Base-by-base conservation (phyloP, 1,284 basidiomycete species). In the Lentinula novae-zelandiae region DNA sequence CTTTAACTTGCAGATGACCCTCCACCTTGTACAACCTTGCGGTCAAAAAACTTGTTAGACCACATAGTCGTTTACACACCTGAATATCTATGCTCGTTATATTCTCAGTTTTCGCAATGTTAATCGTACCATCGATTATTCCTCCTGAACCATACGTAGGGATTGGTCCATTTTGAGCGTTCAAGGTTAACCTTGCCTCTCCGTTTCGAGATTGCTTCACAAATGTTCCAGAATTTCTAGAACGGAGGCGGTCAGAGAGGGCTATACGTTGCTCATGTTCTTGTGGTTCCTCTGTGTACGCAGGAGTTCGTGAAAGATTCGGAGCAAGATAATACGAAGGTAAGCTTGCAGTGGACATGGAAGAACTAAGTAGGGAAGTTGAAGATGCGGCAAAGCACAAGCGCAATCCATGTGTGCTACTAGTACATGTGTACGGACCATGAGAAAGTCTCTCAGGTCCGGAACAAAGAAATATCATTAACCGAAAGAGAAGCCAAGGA, bases 21-120 rank as follows among this genome's bases (percentile, higher is more conserved):
- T 87, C 85, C 42, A 88, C 75, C 87, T 89, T 66, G 40, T 36
- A 39, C n/a, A 22, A 6, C 4, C 12, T 5, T 31, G 6, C 31
- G 48, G 39, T 57, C 15, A 36, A 27, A 42, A 57, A 1, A 51
- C 46, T 60, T 58, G n/a, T 62, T 54, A 56, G 58, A 60, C 56
- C 13, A n/a, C 27, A 56, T 52, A 58, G 36, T 48, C 10, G 56
- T 52, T 34, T n/a, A 64, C 76, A 50, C 63, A 82, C 88, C 78
- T 87, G 84, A 51, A 87, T 78, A 64, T 88, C 86, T 34, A 91
- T 84, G 34, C 78, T 80, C 2, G 76, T 76, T 31, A 90, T 72
- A 31, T 78, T 78, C 10, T 86, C 84, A 1, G 77, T 71, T 72
- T 85, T 88, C 55, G 70, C 66, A 27, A 90, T 67, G 33, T 85